Evolutionary conservation across 1,284 basidiomycete genomes (phyloP), one percentile per base, ranked within the genome.

Genomic region (Irpex lacteus): DNA sequence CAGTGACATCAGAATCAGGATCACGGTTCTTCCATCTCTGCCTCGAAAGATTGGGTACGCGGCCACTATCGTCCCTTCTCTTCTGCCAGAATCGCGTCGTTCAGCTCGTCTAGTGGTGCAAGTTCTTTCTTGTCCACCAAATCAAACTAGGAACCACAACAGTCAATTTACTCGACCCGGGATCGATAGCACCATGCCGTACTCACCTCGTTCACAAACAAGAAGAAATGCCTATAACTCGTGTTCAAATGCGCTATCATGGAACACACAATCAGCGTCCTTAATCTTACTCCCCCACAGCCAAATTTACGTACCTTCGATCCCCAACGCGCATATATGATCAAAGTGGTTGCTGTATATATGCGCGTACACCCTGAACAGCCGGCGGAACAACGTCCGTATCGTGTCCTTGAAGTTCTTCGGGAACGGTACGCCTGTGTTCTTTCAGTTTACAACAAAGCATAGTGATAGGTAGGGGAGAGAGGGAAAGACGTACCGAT

Each of bases 271-370:
- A 57, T n/a, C 37, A 62, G 3, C 4, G 11, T 44, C 40, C 6
- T 49, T 6, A 21, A 63, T 49, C 15, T 5, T 5, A 1, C 18
- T 34, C 32, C 6, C 32, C 5, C 32, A 13, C 40, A 47, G 7
- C n/a, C n/a, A 15, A 38, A 6, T 26, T 34, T 54, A 63, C 81
- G 60, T 68, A 97, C 96, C 96, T 86, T 99, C 98, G 66, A 99
- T 98, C 13, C 96, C 96, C 59, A 99, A 80, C 7, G 97, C 98
- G 76, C 97, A 99, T 66, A 99, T 95, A 74, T 98, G 97, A 72
- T 98, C 97, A 77, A 99, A 99, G 78, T 99, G 98, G 71, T 96
- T 96, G 83, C 97, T 98, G 82, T 99, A 99, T 72, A 99, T 90
- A 77, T 99, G 98, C 19, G 96, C 98, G 74, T 99, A 99, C 52